These are phyloP conservation scores for Plicaturopsis crispa DNA, from an alignment of 768 basidiomycete genomes.

Conservation along the genomic window DNA sequence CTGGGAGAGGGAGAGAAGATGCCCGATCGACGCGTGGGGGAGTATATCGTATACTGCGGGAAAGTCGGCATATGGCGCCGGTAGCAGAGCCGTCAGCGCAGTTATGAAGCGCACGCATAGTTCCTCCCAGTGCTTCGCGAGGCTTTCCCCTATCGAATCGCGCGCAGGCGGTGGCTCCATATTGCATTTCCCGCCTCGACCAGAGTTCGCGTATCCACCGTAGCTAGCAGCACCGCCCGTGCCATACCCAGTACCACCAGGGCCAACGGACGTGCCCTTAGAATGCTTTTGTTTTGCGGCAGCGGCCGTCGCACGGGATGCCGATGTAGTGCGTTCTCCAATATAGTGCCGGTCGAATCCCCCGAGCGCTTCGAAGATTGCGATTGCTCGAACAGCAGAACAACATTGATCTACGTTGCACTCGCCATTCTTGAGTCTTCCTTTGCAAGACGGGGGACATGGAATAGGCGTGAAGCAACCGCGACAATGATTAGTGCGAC, in stretches of 20 bases:
- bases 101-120: constrained; percentile 28
- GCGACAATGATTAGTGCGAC: constrained; percentile 38
- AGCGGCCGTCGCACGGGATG: constrained; percentile 27
- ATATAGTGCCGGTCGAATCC: constrained; percentile 41
- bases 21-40: constrained; percentile 36
- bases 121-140: constrained; percentile 31
- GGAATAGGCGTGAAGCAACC: constrained; percentile 35
- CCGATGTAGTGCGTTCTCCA: constrained; percentile 30
- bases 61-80: constrained; percentile 35
- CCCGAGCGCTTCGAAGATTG: constrained; percentile 40
- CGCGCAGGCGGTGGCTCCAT: too few relatives aligned
- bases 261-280: constrained; percentile 30
- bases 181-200: neutral
- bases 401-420: constrained; percentile 37
- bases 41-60: constrained; percentile 40
- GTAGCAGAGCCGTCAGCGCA: constrained; percentile 33
- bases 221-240: constrained; percentile 15
- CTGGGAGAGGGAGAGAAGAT: constrained; percentile 35
- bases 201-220: too few relatives aligned
- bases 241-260: constrained; percentile 46
- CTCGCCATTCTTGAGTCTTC: constrained; percentile 18
- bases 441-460: constrained; percentile 36
- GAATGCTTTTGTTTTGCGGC: constrained; percentile 13
- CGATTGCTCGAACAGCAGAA: constrained; percentile 39
- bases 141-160: constrained; percentile 6